Base-by-base conservation (phyloP, 140 eudicot genomes). In the Stevia rebaudiana region DNA sequence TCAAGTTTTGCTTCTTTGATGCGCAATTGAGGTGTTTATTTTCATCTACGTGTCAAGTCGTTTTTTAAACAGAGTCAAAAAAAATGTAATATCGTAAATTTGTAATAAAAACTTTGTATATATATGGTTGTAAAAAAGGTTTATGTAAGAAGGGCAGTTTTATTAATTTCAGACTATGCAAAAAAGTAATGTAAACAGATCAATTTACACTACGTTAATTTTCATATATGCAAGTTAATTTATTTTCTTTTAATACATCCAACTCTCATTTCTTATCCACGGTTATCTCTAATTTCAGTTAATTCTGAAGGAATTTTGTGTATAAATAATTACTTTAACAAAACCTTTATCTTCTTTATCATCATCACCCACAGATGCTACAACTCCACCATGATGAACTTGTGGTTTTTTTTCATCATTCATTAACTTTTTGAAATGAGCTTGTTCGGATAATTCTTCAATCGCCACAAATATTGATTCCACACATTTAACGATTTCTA, bases 361-460 rank as follows among this genome's bases (percentile, higher is more conserved):
- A 9, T 71, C 31, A n/a, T 52, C 57, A 63, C 11, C 53, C 33
- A 68, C 7, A 5, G 10, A 1, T 18, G 57, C 25, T 41, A 68
- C 44, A 21, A 12, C 39, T 69, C 49, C 75, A 58, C 39, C 78
- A 41, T 25, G 66, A 41, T 17, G 59, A 41, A 30, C 31, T 1
- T 72, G 55, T 21, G 51, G 5, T 55, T 65, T 64, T 54, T 65
- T 51, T 15, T n/a, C 23, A 65, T 46, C 37, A 41, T 15, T 0
- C 13, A 2, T 23, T 11, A 49, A 42, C 8, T 33, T 60, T 61
- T 58, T 78, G 57, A 83, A 90, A 3, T 43, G 69, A n/a, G 95
- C 88, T 49, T 75, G 43, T 24, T 76, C 35, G 0, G 84, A 85
- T 12, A 90, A 90, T 55, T 84, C 90, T 47, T 82, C 55, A 19